Percentiles rank a stretch among this genome's conserved stretches.
phyloP scores from a whole-genome alignment of 768 basidiomycete genomes.

The Grammothele lineata region DNA sequence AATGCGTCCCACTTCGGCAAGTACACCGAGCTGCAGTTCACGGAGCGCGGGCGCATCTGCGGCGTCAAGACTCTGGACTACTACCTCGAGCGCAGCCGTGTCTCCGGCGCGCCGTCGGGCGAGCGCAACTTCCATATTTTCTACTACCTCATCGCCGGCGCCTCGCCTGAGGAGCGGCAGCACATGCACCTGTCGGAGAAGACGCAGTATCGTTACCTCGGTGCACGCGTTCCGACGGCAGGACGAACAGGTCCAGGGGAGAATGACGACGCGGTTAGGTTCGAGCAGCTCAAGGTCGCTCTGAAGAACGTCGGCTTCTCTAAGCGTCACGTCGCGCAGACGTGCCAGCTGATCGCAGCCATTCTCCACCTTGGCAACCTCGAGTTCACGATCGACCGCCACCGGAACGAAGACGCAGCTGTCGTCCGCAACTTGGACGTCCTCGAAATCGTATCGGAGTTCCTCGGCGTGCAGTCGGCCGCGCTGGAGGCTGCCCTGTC shows the following conservation, averaged over 20 bases:
- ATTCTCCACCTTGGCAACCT: conserved; percentile 97
- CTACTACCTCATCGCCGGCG: conserved; percentile 93
- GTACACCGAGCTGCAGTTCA: conserved; percentile 97
- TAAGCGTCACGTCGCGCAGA: conserved; percentile 92
- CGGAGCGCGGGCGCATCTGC: conserved; percentile 80
- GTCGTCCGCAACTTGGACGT: conserved; percentile 84
- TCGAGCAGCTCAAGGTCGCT: conserved; percentile 91
- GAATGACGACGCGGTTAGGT: conserved; percentile 82
- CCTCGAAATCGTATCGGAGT: conserved; percentile 83
- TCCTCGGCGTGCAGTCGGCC: conserved; percentile 74
- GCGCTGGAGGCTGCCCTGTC: conserved; percentile 79
- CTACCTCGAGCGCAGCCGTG: conserved; percentile 88
- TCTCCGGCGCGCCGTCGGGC: conserved; percentile 82
- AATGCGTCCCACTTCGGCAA: conserved; percentile 97
- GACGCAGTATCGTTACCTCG: conserved; percentile 82
- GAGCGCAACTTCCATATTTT: conserved; percentile 98
- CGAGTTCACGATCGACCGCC: conserved; percentile 82
- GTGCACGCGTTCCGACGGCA: conserved; percentile 35
- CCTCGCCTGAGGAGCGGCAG: conserved; percentile 80
- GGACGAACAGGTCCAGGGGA: conserved; percentile 36
- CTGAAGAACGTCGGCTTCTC: conserved; percentile 92
- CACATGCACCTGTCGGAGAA: conserved; percentile 84
- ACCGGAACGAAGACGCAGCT: conserved; percentile 87
- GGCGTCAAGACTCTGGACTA: conserved; percentile 97
- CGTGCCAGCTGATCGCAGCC: conserved; percentile 91